A percentile compares a stretch with the other conserved stretches of the same genome.
phyloP scores from a whole-genome alignment of 176 grass and related monocot species.

The Oryza meyeriana region DNA sequence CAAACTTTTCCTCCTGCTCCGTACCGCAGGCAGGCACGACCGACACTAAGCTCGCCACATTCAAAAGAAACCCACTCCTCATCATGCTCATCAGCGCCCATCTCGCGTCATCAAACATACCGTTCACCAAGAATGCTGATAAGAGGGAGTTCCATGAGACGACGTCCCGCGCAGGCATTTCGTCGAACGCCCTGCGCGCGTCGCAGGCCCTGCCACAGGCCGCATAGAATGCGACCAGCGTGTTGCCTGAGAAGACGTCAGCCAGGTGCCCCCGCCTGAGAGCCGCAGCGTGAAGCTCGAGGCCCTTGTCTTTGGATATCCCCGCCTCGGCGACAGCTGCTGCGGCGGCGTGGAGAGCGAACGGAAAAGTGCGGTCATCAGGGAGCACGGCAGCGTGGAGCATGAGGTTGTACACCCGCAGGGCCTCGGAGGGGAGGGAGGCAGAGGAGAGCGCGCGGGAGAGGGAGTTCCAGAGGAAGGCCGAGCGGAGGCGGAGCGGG shows the following conservation, averaged over 20 bases:
- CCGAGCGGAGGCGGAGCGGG: conserved; percentile 33
- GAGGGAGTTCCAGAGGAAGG: conserved; percentile 91
- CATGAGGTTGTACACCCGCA: conserved; percentile 61
- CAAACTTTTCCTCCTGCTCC: conserved; percentile 49
- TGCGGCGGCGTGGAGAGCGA: conserved; percentile 58
- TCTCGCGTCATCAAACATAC: conserved; percentile 36
- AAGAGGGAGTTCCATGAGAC: conserved; percentile 81
- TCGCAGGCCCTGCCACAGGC: conserved; percentile 8
- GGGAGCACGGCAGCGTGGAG: conserved; percentile 42
- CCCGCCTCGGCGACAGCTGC: neutral
- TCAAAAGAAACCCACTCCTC: conserved; percentile 38
- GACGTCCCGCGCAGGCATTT: conserved; percentile 57
- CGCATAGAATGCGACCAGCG: conserved; percentile 61
- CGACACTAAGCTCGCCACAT: conserved; percentile 60
- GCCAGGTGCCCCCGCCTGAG: conserved; percentile 44
- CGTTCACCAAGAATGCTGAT: conserved; percentile 43
- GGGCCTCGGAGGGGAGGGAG: conserved; percentile 14
- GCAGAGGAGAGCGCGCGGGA: conserved; percentile 62
- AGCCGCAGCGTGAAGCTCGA: conserved; percentile 62
- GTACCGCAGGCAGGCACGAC: conserved; percentile 58
- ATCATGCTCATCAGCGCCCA: conserved; percentile 31
- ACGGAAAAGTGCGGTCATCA: conserved; percentile 66
- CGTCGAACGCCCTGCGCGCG: conserved; percentile 57
- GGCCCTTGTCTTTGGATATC: conserved; percentile 35
- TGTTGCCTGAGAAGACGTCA: conserved; percentile 69